Base-by-base conservation (phyloP, 2,329 filamentous ascomycete genomes). In the Acephala macrosclerotiorum region DNA sequence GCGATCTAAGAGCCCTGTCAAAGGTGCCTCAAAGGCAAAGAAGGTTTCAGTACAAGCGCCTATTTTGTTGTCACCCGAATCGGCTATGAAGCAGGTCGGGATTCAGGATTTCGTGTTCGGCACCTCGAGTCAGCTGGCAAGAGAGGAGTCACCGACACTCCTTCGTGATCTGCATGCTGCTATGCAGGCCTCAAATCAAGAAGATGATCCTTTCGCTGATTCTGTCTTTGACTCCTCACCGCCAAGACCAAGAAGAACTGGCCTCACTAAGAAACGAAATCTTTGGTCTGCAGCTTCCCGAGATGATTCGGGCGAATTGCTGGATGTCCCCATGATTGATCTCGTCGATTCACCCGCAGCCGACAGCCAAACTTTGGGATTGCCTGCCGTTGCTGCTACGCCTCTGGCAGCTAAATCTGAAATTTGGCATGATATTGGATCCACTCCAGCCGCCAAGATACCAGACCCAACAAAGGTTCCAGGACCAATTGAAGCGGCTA, bases 41-140 rank as follows among this genome's bases (percentile, higher is more conserved):
- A 74, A 74, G 49, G 78, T 76, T 11, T 64, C 60, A 11, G 65
- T 66, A 35, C 49, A 81, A n/a, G 81, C 82, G 22, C 80, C 82
- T 49, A 77, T 85, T 20, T 76, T 96, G 1, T 80, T 92, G 12
- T 92, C 91, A 0, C 93, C 93, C 0, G 81, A 80, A 57, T 85
- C 90, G 26, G 93, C 92, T 1, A 78, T 90, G 51, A 85, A 85
- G 60, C 85, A 90, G 70, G 85, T 91, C 16, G 82, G 86, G 2
- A 81, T 85, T 1, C 93, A 96, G 75, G 88, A 94, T 66, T 92
- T 94, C 74, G 79, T 96, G 0, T 97, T 97, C 78, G 93, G 93
- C 0, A 96, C 93, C 0, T 94, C 91, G 1, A 96, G 93, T 76
- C 93, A 97, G 76, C 80, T 97, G 26, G 90, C 89, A 16, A 81